Evolutionary conservation across 164 flowering plant genomes (phyloP), one percentile per base, ranked within the genome.

Genomic region (Chloranthus sessilifolius): DNA sequence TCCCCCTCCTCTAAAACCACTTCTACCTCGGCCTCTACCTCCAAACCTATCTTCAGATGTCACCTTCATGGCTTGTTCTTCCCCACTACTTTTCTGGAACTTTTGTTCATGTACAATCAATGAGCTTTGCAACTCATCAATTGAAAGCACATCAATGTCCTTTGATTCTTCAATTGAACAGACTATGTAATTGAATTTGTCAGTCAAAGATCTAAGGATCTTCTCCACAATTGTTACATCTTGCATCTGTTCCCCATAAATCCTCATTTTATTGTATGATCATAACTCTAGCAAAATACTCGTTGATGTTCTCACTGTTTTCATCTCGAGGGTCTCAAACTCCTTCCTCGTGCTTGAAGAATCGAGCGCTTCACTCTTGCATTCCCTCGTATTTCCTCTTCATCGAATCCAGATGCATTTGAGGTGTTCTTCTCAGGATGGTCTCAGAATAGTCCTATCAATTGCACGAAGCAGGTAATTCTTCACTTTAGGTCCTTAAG

Each of bases 81-180:
- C 47, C 4, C 47, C 5, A 4, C 27, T 22, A 14, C 19, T 5
- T 21, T 28, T 43, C 14, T 21, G 0, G 14, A 43, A 21, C 14
- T 43, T 43, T 2, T 43, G 47, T 15, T 43, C 47, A 21, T 43
- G 47, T 4, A 43, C 47, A 7, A 22, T 2, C 2, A 43, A 9
- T 21, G 47, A 43, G 11, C 47, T 43, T 43, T 43, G 47, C 7
- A 43, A 11, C 24, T 43, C 47, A 43, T 43, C 47, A 3, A 43
- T 28, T 8, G 47, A 43, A 2, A 43, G 28, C 0, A 1, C 10
- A 8, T 43, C 21, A 19, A 11, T 43, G n/a, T n/a, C n/a, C n/a
- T n/a, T n/a, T n/a, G n/a, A n/a, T n/a, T n/a, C n/a, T n/a, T n/a
- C n/a, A n/a, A n/a, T n/a, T n/a, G n/a, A n/a, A n/a, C n/a, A n/a